Conservation (phyloP, 441 rosid species). For the Pelargonium myrrhifolium region DNA sequence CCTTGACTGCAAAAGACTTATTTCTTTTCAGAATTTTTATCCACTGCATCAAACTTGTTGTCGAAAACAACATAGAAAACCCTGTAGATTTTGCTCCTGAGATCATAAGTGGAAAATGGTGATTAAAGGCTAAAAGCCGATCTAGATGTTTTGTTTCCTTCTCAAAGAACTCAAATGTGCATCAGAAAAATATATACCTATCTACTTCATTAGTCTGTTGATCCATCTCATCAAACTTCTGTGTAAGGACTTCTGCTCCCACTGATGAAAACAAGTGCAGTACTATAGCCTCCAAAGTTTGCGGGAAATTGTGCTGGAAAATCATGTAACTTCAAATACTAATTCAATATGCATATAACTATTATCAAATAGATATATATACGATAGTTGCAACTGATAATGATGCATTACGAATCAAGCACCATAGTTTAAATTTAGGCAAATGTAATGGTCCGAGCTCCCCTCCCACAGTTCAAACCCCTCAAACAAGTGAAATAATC, state of each 20-base stretch:
- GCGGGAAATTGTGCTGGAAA: conserved; percentile 68
- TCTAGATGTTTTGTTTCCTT: conserved; percentile 11
- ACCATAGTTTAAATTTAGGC: not conserved
- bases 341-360: not conserved
- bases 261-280: conserved; percentile 75
- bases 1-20: conserved; percentile 68
- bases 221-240: conserved; percentile 78
- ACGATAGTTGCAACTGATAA: not conserved
- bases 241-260: conserved; percentile 76
- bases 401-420: not conserved
- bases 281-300: conserved; percentile 77
- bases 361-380: not conserved
- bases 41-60: conserved; percentile 83
- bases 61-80: conserved; percentile 71
- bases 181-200: conserved; percentile 32
- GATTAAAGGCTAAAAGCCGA: conserved; percentile 9
- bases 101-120: conserved; percentile 17
- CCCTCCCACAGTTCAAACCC: too few relatives aligned
- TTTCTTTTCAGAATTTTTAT: conserved; percentile 63
- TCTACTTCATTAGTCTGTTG: conserved; percentile 51
- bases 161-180: conserved; percentile 11
- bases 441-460: too few relatives aligned
- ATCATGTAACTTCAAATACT: conserved; percentile 2
- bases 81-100: conserved; percentile 62
- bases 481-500: not conserved